phyloP scores from a whole-genome alignment of 176 grass and related monocot species.

The Triticum dicoccoides region DNA sequence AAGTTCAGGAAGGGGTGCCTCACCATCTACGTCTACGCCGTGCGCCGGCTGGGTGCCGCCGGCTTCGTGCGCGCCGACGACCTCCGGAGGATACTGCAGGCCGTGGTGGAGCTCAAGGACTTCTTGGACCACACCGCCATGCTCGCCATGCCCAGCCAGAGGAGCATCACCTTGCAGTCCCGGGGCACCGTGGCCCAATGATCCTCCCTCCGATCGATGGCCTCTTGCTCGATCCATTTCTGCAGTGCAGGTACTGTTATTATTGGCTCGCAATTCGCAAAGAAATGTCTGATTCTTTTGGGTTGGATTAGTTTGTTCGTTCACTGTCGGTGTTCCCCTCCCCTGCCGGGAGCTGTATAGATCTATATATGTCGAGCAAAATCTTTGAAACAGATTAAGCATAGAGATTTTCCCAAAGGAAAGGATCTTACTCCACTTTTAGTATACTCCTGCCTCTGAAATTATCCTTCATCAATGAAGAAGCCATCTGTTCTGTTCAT shows the following conservation, averaged over 20 bases:
- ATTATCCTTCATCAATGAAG: constrained; percentile 34
- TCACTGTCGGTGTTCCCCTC: constrained; percentile 38
- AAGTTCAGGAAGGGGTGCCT: constrained; percentile 98
- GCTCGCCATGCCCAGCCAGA: constrained; percentile 91
- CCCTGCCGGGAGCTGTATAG: constrained; percentile 41
- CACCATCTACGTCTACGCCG: constrained; percentile 95
- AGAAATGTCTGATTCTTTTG: constrained; percentile 26
- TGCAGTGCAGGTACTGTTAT: constrained; percentile 20
- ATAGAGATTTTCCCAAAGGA: constrained; percentile 40
- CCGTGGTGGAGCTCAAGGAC: constrained; percentile 78
- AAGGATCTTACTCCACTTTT: constrained; percentile 13
- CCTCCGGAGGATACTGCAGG: constrained; percentile 63
- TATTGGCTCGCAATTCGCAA: constrained; percentile 21
- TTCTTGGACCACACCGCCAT: constrained; percentile 95
- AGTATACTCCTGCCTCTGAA: constrained; percentile 25
- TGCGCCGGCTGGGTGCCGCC: constrained; percentile 72
- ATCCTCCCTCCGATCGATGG: neutral
- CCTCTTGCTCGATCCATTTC: constrained; percentile 12
- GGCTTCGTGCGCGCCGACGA: constrained; percentile 86
- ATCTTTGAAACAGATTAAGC: constrained; percentile 33
- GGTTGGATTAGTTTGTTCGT: constrained; percentile 33
- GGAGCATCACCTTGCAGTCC: constrained; percentile 78
- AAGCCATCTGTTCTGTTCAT: constrained; percentile 11
- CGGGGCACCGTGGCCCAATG: constrained; percentile 52
- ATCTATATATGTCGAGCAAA: constrained; percentile 43